Evolutionary conservation across 495 filamentous ascomycete species (phyloP), one percentile per base, ranked within the genome.

Genomic region (Aspergillus nanangensis): DNA sequence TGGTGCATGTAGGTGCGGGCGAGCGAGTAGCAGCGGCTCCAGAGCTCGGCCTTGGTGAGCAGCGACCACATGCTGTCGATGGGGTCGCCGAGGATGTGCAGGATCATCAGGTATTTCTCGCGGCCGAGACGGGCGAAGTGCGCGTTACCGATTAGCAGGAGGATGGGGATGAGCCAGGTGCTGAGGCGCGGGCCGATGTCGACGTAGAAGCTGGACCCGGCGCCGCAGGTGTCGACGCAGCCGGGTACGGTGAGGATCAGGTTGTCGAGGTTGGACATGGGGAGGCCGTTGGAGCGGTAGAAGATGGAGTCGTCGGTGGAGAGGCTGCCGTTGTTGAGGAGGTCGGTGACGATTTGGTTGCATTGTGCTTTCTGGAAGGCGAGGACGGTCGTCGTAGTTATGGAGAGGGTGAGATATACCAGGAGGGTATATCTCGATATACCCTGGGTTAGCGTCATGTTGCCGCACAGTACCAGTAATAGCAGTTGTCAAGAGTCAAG

Each of bases 181-280:
- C 15, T 19, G 36, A 39, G 36, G 10, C 36, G 36, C 3, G 36
- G 36, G 3, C 36, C 36, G 36, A 39, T 21, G 18, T 39, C 36
- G 3, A 2, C 5, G 15, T 39, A 39, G 36, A 39, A 39, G 36
- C 36, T 39, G 5, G 36, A 8, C n/a, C 36, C 36, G 18, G 36
- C 5, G 18, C 42, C 42, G 31, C 27, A 45, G 15, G 27, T 23
- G 17, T 18, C 18, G 18, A 35, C n/a, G 31, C 29, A 35, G 15
- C 42, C 42, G 31, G 42, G 42, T 11, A 45, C 18, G 8, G 27
- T 22, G 42, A 45, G 11, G 42, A 35, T n/a, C 4, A 39, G 17
- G 36, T 39, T 39, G 15, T 15, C 13, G 36, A 18, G 13, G 13
- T 7, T 3, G 4, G 36, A 39, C 5, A 39, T 19, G 15, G 36